These are phyloP conservation scores for Jaltomata sinuosa DNA, from an alignment of 257 asterid genomes.

Conservation along the genomic window DNA sequence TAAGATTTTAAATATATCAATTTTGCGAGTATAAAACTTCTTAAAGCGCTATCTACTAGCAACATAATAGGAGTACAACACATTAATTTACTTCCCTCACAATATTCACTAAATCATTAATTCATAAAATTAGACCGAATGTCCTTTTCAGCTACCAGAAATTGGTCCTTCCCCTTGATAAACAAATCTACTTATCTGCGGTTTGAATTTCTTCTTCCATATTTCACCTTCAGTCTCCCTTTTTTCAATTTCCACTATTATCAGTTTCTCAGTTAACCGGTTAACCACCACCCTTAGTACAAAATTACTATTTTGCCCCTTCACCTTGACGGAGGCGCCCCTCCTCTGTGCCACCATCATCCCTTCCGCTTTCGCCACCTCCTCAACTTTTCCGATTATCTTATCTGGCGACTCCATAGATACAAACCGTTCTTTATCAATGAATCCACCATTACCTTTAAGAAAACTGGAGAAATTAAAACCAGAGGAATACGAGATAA, in stretches of 20 bases:
- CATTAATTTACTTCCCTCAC: background rate
- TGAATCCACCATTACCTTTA: background rate
- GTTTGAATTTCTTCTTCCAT: conserved; percentile 7
- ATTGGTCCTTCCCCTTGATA: background rate
- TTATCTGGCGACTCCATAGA: conserved; percentile 16
- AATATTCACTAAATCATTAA: background rate
- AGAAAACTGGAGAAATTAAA: conserved; percentile 26
- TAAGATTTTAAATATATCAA: no score
- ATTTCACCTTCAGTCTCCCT: background rate
- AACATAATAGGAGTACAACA: background rate
- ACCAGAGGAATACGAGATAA: conserved; percentile 32
- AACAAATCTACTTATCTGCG: conserved; percentile 1
- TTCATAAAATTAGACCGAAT: background rate
- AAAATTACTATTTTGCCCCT: conserved; percentile 10
- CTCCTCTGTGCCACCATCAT: conserved; percentile 3
- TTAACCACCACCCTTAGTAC: background rate
- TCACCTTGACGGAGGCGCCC: conserved; percentile 7
- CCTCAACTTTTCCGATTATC: conserved; percentile 15
- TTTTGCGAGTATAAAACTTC: no score
- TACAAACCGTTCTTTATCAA: conserved; percentile 11
- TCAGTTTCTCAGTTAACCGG: conserved; percentile 16
- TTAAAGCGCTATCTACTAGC: no score
- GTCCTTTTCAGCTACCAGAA: background rate
- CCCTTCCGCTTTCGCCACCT: conserved; percentile 16
- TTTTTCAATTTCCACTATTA: conserved; percentile 9